Evolutionary conservation across 2,329 filamentous ascomycete genomes (phyloP), one percentile per base, ranked within the genome.

Genomic region (Pseudopithomyces chartarum): DNA sequence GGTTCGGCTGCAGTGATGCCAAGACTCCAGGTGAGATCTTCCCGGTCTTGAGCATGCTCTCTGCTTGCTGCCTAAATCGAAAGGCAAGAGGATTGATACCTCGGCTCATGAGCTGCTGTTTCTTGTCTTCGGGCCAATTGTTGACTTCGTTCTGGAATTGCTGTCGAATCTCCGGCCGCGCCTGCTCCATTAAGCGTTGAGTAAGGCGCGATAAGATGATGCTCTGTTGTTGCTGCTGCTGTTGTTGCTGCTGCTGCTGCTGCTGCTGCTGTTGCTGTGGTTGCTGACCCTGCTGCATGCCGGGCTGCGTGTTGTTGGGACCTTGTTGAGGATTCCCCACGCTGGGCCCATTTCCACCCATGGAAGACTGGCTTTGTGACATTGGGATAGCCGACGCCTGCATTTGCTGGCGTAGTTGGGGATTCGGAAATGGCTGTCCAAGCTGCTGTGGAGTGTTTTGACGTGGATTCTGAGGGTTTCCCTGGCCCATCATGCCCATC

Each of bases 321-420:
- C 57, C 64, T 49, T 71, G 72, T 52, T 69, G 67, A 15, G 67
- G 36, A 54, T 67, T 63, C 12, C 58, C 56, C 13, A 61, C 56
- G 39, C 61, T 64, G 4, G 63, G 61, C 12, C 57, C 61, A 50
- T 74, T 73, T 47, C 71, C 68, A 19, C 71, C 69, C 69, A 75
- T 74, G 10, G 64, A 62, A 2, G 72, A 68, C 15, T 67, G 66
- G 33, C 62, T 61, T 33, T 73, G 70, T 17, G 64, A 56, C 73
- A 74, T 75, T 22, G 75, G 73, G 43, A 84, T 80, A 0, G 81
- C 78, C 2, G 82, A 82, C 3, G 78, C 67, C 60, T 84, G 82
- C 76, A 84, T 79, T 22, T 74, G 80, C 20, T 78, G 79, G 53
- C 79, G 80, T 59, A 83, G 76, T 55, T 83, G 81, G 19, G 80